phyloP scores from a whole-genome alignment of 78 protist species.

The Dictyostelium brefeldianum region DNA sequence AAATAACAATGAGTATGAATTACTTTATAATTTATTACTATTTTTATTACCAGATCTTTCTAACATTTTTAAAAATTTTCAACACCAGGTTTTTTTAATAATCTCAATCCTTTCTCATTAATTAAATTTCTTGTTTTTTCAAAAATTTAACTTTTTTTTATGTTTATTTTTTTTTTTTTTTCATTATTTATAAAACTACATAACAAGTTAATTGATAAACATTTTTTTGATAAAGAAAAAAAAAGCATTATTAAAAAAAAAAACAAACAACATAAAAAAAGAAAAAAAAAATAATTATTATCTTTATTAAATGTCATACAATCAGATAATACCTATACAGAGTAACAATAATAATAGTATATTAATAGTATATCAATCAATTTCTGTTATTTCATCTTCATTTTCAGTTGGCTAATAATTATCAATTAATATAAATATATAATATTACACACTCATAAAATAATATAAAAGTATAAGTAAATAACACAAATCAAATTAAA shows the following conservation, averaged over 20 bases:
- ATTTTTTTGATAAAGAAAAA: no score
- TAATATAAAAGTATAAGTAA: background rate
- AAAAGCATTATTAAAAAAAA: no score
- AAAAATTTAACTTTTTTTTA: no score
- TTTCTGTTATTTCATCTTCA: constrained; percentile 6
- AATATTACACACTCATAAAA: background rate
- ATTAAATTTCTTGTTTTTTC: no score
- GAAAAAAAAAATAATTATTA: background rate
- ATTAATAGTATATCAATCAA: background rate
- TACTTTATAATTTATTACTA: no score
- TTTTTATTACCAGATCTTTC: no score
- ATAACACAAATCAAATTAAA: background rate
- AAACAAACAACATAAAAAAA: background rate
- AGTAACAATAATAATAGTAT: background rate
- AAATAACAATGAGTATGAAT: no score
- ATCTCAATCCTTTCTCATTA: background rate
- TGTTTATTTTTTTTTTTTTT: no score
- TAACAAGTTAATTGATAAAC: no score
- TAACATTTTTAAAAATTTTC: no score
- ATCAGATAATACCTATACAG: background rate
- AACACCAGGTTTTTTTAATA: background rate
- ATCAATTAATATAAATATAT: background rate
- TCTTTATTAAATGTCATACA: background rate
- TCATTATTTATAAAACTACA: no score
- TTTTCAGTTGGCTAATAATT: background rate